phyloP scores from a whole-genome alignment of 1,284 basidiomycete species.

The Cryptococcus deneoformans region DNA sequence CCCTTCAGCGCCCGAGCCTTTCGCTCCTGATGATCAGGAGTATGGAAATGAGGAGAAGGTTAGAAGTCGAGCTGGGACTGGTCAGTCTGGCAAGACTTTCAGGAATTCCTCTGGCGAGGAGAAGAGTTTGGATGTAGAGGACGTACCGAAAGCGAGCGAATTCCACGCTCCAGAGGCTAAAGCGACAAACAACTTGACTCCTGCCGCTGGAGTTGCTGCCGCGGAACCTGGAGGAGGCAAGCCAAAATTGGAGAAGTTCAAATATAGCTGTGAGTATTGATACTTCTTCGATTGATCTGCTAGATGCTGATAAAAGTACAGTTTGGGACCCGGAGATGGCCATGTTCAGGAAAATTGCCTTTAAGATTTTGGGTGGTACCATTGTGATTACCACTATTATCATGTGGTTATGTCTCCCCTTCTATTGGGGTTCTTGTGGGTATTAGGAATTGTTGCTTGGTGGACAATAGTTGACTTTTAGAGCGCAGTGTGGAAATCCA shows the following conservation, averaged over 20 bases:
- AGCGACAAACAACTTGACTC: constrained; percentile 3
- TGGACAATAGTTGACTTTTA: neutral
- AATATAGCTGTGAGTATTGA: constrained; percentile 9
- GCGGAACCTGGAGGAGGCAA: neutral
- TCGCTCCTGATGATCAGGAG: neutral
- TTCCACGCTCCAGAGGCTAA: constrained; percentile 7
- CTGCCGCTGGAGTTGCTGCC: constrained; percentile 1
- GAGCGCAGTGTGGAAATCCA: constrained; percentile 40
- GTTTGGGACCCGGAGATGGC: constrained; percentile 32
- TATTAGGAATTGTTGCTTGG: neutral
- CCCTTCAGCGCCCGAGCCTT: neutral
- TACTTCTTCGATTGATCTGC: neutral
- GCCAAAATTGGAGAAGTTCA: constrained; percentile 10
- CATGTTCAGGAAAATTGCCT: constrained; percentile 28
- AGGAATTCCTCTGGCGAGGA: neutral
- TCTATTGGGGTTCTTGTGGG: constrained; percentile 54
- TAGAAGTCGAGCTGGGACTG: neutral
- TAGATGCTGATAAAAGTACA: neutral
- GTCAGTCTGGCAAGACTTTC: neutral
- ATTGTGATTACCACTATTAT: constrained; percentile 32
- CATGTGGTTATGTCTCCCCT: constrained; percentile 43
- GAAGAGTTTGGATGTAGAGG: neutral
- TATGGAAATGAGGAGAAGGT: neutral
- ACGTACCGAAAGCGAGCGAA: neutral
- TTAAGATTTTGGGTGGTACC: constrained; percentile 35